Evolutionary conservation across 257 asterid species (phyloP).

Genomic region (Osmanthus fragrans): DNA sequence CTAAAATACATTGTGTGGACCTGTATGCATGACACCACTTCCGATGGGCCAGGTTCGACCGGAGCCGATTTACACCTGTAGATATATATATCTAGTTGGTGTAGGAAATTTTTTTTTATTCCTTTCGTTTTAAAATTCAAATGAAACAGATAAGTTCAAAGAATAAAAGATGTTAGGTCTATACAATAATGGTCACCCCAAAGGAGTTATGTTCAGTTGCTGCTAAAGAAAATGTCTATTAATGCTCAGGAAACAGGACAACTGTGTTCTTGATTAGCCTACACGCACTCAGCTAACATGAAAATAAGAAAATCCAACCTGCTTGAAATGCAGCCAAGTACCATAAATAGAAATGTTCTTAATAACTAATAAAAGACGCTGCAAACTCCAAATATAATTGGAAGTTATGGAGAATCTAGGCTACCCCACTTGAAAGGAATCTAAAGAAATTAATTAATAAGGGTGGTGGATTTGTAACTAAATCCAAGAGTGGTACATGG

Average conservation of each 20-base stretch:
- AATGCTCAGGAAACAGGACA: constrained; percentile 30
- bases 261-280: neutral
- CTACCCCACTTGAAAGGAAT: neutral
- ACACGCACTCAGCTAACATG: constrained; percentile 3
- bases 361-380: neutral
- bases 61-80: neutral
- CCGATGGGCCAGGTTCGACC: neutral
- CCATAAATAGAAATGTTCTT: neutral
- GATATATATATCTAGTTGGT: neutral
- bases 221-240: constrained; percentile 15
- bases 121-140: neutral
- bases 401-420: too few species aligned
- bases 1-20: too few species aligned
- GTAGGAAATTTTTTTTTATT: neutral
- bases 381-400: neutral
- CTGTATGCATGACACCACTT: neutral
- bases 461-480: neutral
- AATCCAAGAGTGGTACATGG: neutral
- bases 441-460: neutral
- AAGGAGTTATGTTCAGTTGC: constrained; percentile 1
- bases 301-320: neutral
- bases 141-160: neutral
- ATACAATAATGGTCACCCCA: constrained; percentile 17
- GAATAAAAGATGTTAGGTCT: constrained; percentile 15
- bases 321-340: neutral